These are phyloP conservation scores for Solanum pinnatisectum DNA, from an alignment of 257 asterid genomes.

Conservation along the genomic window DNA sequence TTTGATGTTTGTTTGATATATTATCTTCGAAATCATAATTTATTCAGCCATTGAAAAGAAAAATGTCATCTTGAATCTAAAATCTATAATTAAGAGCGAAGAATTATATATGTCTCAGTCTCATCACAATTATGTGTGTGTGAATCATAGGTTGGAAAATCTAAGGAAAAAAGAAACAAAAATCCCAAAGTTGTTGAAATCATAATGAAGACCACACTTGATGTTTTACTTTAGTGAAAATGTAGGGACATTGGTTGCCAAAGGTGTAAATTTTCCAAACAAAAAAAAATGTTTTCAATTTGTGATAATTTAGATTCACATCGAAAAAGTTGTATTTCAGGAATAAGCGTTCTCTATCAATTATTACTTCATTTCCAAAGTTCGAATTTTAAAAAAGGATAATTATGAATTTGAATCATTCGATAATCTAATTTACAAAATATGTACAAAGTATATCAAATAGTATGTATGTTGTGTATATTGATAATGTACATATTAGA, in stretches of 20 bases:
- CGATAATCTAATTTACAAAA: background rate
- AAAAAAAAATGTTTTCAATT: background rate
- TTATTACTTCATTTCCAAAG: background rate
- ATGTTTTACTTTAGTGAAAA: background rate
- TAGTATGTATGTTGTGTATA: background rate
- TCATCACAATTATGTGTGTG: background rate
- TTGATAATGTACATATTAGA: background rate
- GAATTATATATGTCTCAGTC: background rate
- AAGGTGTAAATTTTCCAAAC: background rate
- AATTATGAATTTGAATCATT: background rate
- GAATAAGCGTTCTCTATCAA: background rate
- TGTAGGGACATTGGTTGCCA: background rate
- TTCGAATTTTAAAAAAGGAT: background rate
- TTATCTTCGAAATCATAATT: background rate
- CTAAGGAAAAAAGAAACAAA: background rate
- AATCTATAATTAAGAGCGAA: background rate
- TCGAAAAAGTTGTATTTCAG: too few relatives aligned
- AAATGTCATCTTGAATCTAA: background rate
- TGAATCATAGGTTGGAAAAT: background rate
- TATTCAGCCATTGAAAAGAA: background rate
- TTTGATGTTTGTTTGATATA: background rate
- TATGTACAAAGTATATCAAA: too few relatives aligned
- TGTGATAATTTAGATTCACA: background rate
- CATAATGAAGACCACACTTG: background rate
- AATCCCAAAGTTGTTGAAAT: background rate